Evolutionary conservation across 106 monocot genomes (phyloP), one percentile per base, ranked within the genome.

Genomic region (Apostasia shenzhenica): DNA sequence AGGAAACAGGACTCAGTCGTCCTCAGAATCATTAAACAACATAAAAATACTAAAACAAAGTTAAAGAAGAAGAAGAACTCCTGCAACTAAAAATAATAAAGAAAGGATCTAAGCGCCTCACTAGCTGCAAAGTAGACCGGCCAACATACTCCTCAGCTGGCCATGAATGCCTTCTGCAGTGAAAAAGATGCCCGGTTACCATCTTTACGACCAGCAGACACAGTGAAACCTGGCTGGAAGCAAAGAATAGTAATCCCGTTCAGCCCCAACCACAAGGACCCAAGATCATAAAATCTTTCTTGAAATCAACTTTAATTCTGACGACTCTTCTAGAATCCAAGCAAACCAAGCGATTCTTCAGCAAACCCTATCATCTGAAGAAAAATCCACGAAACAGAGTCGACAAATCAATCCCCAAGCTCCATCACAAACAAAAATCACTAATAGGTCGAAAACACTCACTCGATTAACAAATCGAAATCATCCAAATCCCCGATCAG

Each of bases 111-210:
- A 65, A 53, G 50, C 4, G 39, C 6, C 89, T 87, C 68, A 99
- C 99, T 93, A 85, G 80, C 70, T 90, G 90, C 66, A 99, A 66
- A 8, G 90, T 79, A 41, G 77, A 45, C 48, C 76, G 69, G 76
- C 68, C 75, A 2, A 99, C 87, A 55, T 88, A 99, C 73, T 99
- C 93, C 14, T 93, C 93, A 10, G 90, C 75, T 4, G 99, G 99
- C 99, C 99, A 99, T 14, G 99, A 99, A 45, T 93, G 87, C 82
- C 83, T 90, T 61, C 85, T 72, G 60, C 54, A 80, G 61, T 83
- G 85, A 63, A 97, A 97, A 50, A 99, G 71, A 56, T 81, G 68
- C 38, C 90, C 87, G 59, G 79, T 90, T 78, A 99, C 92, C 99
- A 99, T 99, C 6, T 49, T 49, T 54, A 13, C 65, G 11, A 12